Base-by-base conservation (phyloP, 352 stramenopile genomes). In the Pythium volutum region DNA sequence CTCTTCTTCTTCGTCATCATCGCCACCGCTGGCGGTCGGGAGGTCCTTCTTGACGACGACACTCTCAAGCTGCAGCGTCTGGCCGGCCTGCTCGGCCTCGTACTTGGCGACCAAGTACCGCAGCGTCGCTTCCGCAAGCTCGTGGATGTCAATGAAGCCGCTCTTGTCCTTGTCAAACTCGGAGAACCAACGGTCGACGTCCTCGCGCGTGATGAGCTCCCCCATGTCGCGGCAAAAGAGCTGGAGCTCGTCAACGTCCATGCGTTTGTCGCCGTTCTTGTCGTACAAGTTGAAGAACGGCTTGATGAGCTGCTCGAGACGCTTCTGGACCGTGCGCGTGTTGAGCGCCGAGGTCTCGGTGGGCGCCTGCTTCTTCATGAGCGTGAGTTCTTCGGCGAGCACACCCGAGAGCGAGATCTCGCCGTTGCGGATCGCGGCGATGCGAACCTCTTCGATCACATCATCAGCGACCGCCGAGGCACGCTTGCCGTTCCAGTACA, bases 271-370 rank as follows among this genome's bases (percentile, higher is more conserved):
- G 18, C 74, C 66, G 74, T 98, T 93, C 62, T 83, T 76, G 79
- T 99, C 97, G 70, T 98, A 99, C 1, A 78, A 67, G 53, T 84
- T 67, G 71, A 98, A 99, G 67, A 98, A 97, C 27, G 95, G 91
- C 16, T 83, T 78, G 43, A 98, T 87, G 59, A 98, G 82, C 50
- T 92, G 81, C 57, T 95, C 87, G 25, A 98, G 81, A 63, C 88
- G 85, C 55, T 86, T 74, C 51, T 84, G 77, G 41, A 89, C 76
- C 22, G 70, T 70, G 64, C 52, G 73, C 53, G 56, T 76, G 71
- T 80, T 86, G 12, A 93, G 68, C 50, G 83, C 54, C 45, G 83
- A 87, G 39, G 61, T 70, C 33, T 61, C 69, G 20, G 66, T 74
- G 1, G 74, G 63, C 15, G 65, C 38, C 25, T 74, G 60, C 43